phyloP scores from a whole-genome alignment of 345 rosid species.

The Lumnitzera littorea region DNA sequence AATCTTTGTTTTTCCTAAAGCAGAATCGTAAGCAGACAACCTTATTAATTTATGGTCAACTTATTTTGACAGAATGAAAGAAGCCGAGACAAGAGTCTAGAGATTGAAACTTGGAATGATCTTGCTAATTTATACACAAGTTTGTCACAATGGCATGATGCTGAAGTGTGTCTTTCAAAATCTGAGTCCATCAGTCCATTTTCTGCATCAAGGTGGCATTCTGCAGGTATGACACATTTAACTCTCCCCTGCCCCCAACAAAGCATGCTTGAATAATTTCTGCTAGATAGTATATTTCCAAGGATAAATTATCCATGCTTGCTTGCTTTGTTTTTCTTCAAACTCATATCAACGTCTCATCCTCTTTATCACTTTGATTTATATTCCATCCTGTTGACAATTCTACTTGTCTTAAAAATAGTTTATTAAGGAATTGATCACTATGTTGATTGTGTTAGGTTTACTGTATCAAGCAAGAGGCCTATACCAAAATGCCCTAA shows the following conservation, averaged over 20 bases:
- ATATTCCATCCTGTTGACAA: too few species aligned
- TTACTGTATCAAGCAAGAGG: conserved; percentile 39
- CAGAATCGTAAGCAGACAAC: neutral
- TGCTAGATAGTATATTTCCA: too few species aligned
- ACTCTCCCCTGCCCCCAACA: neutral
- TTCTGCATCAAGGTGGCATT: conserved; percentile 53
- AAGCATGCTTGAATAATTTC: too few species aligned
- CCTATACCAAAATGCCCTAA: conserved; percentile 37
- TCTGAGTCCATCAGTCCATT: conserved; percentile 43
- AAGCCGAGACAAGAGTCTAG: conserved; percentile 33
- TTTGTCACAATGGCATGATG: conserved; percentile 60
- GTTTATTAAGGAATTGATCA: neutral
- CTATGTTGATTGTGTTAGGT: conserved; percentile 23
- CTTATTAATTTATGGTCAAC: neutral
- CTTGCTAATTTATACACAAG: conserved; percentile 51
- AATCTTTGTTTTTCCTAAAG: too few species aligned
- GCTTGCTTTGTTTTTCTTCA: neutral
- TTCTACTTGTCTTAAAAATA: too few species aligned
- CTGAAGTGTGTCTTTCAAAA: conserved; percentile 62
- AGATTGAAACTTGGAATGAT: conserved; percentile 69
- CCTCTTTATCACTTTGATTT: too few species aligned
- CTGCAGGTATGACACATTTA: conserved; percentile 25
- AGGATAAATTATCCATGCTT: neutral
- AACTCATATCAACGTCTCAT: neutral
- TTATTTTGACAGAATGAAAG: conserved; percentile 15